Evolutionary conservation across 108 stramenopile genomes (phyloP).

Genomic region (Cyclotella baltica): DNA sequence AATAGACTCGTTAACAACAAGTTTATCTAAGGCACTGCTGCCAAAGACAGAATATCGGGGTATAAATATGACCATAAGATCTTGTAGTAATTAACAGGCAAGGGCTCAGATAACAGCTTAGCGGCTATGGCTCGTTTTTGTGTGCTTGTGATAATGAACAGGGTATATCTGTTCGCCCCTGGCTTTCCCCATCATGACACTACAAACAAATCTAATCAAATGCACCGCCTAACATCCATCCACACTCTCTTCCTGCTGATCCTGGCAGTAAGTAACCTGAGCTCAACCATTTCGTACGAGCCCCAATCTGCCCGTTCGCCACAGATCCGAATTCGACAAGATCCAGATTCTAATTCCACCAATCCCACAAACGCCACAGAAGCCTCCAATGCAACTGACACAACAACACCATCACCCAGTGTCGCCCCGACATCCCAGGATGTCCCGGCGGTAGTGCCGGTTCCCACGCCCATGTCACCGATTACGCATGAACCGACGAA

Average conservation of each 20-base stretch:
- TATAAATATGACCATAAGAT: too few species aligned
- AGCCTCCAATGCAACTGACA: not conserved
- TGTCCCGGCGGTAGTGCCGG: not conserved
- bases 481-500: constrained; percentile 32
- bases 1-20: too few species aligned
- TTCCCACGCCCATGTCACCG: constrained; percentile 7
- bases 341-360: not conserved
- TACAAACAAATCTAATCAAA: too few species aligned
- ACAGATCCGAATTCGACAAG: not conserved
- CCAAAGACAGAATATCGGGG: too few species aligned
- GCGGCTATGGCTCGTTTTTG: too few species aligned
- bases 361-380: not conserved
- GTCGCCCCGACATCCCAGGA: constrained; percentile 10
- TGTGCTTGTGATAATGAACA: too few species aligned
- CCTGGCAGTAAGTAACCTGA: not conserved
- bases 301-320: not conserved
- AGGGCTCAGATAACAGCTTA: too few species aligned
- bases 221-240: not conserved
- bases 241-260: constrained; percentile 11
- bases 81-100: too few species aligned
- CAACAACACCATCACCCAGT: not conserved
- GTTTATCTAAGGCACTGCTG: too few species aligned
- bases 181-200: too few species aligned
- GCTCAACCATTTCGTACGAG: not conserved
- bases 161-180: too few species aligned